Conservation (phyloP, 805 yeast species). For the Kurtzmaniella fragi region DNA sequence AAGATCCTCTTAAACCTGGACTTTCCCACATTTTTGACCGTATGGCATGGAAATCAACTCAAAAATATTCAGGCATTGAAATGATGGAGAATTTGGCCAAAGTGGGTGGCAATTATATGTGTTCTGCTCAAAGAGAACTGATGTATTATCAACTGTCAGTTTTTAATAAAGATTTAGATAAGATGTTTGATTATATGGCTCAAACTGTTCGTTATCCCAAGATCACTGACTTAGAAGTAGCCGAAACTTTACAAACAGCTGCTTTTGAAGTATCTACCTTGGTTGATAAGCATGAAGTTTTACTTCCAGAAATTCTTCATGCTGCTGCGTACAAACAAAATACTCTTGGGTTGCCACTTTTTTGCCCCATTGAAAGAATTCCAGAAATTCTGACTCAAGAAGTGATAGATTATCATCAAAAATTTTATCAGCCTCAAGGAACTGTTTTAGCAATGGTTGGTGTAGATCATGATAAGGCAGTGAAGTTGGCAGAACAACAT, state of each 20-base stretch:
- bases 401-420: conserved; percentile 55
- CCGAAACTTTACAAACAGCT: conserved; percentile 68
- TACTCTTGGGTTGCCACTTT: conserved; percentile 80
- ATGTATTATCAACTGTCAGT: conserved; percentile 93
- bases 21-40: conserved; percentile 81
- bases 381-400: conserved; percentile 48
- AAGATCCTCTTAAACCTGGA: conserved; percentile 56
- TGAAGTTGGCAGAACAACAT: conserved; percentile 54
- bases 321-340: conserved; percentile 68
- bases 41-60: conserved; percentile 74
- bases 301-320: conserved; percentile 87
- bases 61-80: conserved; percentile 50
- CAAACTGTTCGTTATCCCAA: conserved; percentile 75
- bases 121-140: conserved; percentile 87
- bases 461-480: conserved; percentile 64
- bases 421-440: conserved; percentile 73
- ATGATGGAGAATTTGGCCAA: conserved; percentile 74
- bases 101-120: conserved; percentile 91
- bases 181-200: conserved; percentile 69
- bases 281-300: conserved; percentile 74
- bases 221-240: conserved; percentile 63
- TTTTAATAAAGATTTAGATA: conserved; percentile 77
- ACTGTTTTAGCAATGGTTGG: conserved; percentile 88
- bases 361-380: conserved; percentile 72
- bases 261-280: conserved; percentile 81